phyloP scores from a whole-genome alignment of 371 early-diverging fungal species.

The Mucor circinelloides region DNA sequence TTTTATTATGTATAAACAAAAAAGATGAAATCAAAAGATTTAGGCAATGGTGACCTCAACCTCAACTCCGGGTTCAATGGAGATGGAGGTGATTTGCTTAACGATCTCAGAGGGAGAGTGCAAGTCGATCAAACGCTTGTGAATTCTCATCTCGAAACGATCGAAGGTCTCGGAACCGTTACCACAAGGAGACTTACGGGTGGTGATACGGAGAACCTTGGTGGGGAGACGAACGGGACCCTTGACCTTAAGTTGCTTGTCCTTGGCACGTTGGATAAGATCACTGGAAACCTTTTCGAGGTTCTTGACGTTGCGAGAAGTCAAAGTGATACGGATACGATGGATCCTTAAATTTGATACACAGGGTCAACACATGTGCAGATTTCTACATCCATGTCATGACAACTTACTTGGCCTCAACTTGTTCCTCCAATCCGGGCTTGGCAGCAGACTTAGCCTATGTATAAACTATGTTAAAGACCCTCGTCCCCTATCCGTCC shows the following conservation, averaged over 20 bases:
- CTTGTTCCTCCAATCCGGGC: constrained; percentile 62
- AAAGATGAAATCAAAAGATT: constrained; percentile 21
- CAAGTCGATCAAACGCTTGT: constrained; percentile 99
- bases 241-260: constrained; percentile 97
- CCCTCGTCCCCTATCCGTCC: not conserved
- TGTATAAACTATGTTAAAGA: not conserved
- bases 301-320: constrained; percentile 97
- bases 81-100: constrained; percentile 99
- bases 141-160: constrained; percentile 97
- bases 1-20: constrained; percentile 9
- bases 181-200: constrained; percentile 99
- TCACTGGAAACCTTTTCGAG: constrained; percentile 98
- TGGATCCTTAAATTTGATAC: too few species aligned
- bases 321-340: constrained; percentile 97
- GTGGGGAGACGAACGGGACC: constrained; percentile 99
- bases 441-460: constrained; percentile 55
- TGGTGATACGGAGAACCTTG: constrained; percentile 97
- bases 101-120: constrained; percentile 98
- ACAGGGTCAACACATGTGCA: too few species aligned
- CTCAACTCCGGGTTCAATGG: constrained; percentile 99
- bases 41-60: constrained; percentile 98
- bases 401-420: constrained; percentile 49
- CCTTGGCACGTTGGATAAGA: constrained; percentile 96
- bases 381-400: too few species aligned
- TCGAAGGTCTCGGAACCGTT: constrained; percentile 99